Evolutionary conservation across 192 early-diverging fungal genomes (phyloP).

Genomic region (Entomortierella lignicola): DNA sequence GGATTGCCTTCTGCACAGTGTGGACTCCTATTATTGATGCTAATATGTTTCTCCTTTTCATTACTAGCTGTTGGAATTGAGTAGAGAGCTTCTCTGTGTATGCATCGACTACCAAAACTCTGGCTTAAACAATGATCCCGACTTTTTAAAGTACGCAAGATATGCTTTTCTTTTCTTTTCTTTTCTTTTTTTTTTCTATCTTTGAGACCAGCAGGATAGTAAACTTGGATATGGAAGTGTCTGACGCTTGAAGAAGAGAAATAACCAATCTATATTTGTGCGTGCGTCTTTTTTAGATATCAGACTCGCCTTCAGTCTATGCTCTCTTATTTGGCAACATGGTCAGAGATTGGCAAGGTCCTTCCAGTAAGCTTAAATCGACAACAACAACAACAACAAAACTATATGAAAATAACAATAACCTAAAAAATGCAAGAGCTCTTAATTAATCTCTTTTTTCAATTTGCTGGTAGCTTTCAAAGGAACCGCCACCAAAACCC

Average conservation of each 20-base stretch:
- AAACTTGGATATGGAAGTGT: too few species aligned
- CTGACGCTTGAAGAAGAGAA: too few species aligned
- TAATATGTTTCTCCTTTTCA: background rate
- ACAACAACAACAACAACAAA: too few species aligned
- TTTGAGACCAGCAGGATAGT: too few species aligned
- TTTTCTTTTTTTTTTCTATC: background rate
- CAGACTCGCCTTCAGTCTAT: conserved; percentile 39
- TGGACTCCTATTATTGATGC: background rate
- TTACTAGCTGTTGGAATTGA: conserved; percentile 32
- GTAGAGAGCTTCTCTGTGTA: conserved; percentile 45
- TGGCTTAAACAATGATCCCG: conserved; percentile 20
- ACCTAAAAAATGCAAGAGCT: too few species aligned
- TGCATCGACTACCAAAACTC: conserved; percentile 49
- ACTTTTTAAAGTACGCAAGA: conserved; percentile 28
- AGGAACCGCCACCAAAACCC: conserved; percentile 44
- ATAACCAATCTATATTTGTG: too few species aligned
- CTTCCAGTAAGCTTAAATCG: conserved; percentile 18
- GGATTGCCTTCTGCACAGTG: background rate
- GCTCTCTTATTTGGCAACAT: conserved; percentile 47
- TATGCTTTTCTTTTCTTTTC: background rate
- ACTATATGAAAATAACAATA: too few species aligned
- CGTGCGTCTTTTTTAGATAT: conserved; percentile 13
- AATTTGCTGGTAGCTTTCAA: conserved; percentile 17
- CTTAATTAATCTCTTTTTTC: background rate
- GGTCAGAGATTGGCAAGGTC: conserved; percentile 44